Base-by-base conservation (phyloP, 768 basidiomycete species). In the Guyanaporus albipodus region DNA sequence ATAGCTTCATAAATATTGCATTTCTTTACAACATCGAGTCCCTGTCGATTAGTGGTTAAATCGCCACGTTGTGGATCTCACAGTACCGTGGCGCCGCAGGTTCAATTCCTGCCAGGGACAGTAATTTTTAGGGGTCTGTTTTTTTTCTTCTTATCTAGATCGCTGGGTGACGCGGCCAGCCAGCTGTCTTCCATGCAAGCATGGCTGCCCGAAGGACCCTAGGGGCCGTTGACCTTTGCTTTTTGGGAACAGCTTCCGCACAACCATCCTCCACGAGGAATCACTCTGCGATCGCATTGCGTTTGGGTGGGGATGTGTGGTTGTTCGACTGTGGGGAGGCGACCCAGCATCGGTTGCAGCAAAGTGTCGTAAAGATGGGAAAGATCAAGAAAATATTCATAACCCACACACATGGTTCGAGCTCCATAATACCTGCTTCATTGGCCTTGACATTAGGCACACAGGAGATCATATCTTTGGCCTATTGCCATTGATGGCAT, bases 241-340 rank as follows among this genome's bases (percentile, higher is more conserved):
- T 91, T 61, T 73, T 91, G 19, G 88, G 88, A 18, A 91, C 87
- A 1, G 85, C 86, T 14, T 89, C 88, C 17, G 87, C 87, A 3
- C 82, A 85, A 54, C 88, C 88, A 4, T 89, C 88, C 4, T 74
- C 77, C 2, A 88, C 88, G 0, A 74, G 88, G 44, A 87, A 85
- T 56, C 87, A 89, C 57, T 90, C 88, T 28, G 71, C 87, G 4
- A 75, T 83, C 8, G 82, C 86, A 2, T 58, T 91, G 7, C 77
- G 82, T 18, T 68, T 89, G 9, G 76, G 74, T 15, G 73, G 79
- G 15, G 80, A 86, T 69, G 79, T 87, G 45, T 91, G 88, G 88
- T 63, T 91, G 7, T 90, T 91, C 55, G 88, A 91, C 60, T 91
- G 88, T 62, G 88, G 88, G 18, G 88, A 91, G 65, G 87, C 81